Conservation (phyloP, 148 eudicot species). For the Nyssa sinensis region DNA sequence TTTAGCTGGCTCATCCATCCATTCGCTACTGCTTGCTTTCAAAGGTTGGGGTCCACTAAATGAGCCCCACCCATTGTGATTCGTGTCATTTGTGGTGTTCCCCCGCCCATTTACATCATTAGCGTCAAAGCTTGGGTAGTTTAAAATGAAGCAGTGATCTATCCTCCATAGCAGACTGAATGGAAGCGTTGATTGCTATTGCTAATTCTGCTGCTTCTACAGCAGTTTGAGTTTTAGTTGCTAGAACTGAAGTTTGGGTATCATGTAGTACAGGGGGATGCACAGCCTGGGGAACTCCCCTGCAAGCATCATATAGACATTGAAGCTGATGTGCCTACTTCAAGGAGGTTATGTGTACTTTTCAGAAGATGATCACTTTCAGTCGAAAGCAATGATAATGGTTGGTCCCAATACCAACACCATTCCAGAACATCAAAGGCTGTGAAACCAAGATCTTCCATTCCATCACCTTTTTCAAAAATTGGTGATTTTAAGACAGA, state of each 20-base stretch:
- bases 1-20: conserved; percentile 35
- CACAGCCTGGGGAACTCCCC: conserved; percentile 52
- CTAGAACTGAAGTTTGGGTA: conserved; percentile 20
- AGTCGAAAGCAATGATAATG: too few relatives aligned
- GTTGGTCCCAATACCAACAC: too few relatives aligned
- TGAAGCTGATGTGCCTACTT: conserved; percentile 44
- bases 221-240: conserved; percentile 15
- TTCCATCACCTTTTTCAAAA: too few relatives aligned
- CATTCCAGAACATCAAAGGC: too few relatives aligned
- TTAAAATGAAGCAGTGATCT: conserved; percentile 13
- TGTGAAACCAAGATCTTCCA: too few relatives aligned
- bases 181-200: conserved; percentile 17
- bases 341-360: too few relatives aligned
- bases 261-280: conserved; percentile 6
- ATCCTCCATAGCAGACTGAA: conserved; percentile 20
- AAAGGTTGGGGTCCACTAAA: conserved; percentile 29
- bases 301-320: conserved; percentile 52
- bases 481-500: too few relatives aligned
- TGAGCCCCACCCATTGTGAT: conserved; percentile 33
- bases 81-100: conserved; percentile 13
- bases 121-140: conserved; percentile 23
- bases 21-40: conserved; percentile 41
- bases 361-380: too few relatives aligned
- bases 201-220: conserved; percentile 21
- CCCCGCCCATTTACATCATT: conserved; percentile 36